Conservation (phyloP, 768 basidiomycete species). For the Amyloporia xantha region DNA sequence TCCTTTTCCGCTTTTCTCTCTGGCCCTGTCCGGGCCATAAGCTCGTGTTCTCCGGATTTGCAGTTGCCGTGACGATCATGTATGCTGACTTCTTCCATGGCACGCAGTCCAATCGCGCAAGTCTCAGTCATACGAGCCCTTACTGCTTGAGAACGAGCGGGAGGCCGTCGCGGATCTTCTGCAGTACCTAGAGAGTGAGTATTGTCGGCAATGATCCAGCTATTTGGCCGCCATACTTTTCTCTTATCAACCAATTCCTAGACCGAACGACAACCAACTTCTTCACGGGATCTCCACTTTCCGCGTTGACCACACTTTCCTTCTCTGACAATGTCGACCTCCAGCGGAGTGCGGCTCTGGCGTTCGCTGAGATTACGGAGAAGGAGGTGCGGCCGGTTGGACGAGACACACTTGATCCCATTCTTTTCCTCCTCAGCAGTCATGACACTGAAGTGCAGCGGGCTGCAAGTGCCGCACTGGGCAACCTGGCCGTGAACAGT, state of each 20-base stretch:
- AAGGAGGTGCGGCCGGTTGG: constrained; percentile 97
- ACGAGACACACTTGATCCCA: constrained; percentile 95
- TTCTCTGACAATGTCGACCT: constrained; percentile 99
- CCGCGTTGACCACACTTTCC: constrained; percentile 91
- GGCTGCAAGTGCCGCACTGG: constrained; percentile 94
- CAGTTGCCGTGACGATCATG: not conserved
- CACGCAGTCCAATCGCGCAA: constrained; percentile 67
- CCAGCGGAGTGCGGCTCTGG: constrained; percentile 94
- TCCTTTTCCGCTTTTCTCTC: constrained; percentile 10
- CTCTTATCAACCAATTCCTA: constrained; percentile 23
- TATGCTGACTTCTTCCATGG: constrained; percentile 2
- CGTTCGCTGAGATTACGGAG: constrained; percentile 99
- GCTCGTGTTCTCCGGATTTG: too few relatives aligned
- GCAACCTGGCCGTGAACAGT: constrained; percentile 98
- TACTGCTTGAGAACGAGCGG: constrained; percentile 87
- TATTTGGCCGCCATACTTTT: constrained; percentile 5
- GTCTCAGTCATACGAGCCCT: constrained; percentile 82
- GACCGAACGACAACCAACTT: constrained; percentile 99
- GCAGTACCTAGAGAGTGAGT: constrained; percentile 94
- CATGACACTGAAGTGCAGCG: constrained; percentile 99
- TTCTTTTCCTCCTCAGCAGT: constrained; percentile 92
- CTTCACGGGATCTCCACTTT: constrained; percentile 88
- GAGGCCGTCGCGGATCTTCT: constrained; percentile 97
- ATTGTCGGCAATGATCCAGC: not conserved
- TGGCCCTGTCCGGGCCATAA: not conserved